Evolutionary conservation across 306 rosid species (phyloP).

Genomic region (Begonia fuchsioides): DNA sequence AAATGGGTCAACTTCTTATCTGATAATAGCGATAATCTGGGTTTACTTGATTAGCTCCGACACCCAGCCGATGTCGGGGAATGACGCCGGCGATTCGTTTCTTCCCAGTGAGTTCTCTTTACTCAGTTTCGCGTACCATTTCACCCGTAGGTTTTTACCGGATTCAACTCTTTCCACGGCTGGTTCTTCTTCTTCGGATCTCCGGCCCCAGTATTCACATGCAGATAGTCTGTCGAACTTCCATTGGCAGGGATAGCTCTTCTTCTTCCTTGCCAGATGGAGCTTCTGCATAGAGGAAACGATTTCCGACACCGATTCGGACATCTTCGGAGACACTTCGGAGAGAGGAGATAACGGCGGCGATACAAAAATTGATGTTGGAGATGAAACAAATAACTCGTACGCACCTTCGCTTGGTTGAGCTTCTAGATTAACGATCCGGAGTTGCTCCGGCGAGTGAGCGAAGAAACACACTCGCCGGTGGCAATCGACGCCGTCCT

Average conservation of each 20-base stretch:
- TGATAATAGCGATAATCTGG: too few relatives aligned
- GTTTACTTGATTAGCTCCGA: slow-evolving; percentile 24
- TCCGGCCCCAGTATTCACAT: slow-evolving; percentile 23
- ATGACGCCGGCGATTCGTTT: slow-evolving; percentile 9
- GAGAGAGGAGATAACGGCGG: slow-evolving; percentile 27
- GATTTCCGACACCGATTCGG: slow-evolving; percentile 24
- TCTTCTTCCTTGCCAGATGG: slow-evolving; percentile 21
- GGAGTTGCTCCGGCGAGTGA: slow-evolving; percentile 64
- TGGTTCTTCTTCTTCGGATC: slow-evolving; percentile 32
- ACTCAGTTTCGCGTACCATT: slow-evolving; percentile 54
- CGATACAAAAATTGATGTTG: slow-evolving; percentile 43
- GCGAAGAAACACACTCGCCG: slow-evolving; percentile 86
- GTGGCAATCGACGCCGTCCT: slow-evolving; percentile 55
- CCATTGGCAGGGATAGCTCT: slow-evolving; percentile 16
- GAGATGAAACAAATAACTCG: slow-evolving; percentile 29
- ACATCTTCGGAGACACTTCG: slow-evolving; percentile 44
- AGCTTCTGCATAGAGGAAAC: slow-evolving; percentile 26
- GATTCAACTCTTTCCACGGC: slow-evolving; percentile 84
- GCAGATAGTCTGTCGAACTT: background rate
- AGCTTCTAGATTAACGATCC: slow-evolving; percentile 24
- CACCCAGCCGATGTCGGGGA: slow-evolving; percentile 47
- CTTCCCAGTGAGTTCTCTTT: slow-evolving; percentile 35
- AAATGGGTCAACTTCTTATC: too few relatives aligned
- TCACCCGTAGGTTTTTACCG: slow-evolving; percentile 55
- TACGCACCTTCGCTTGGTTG: slow-evolving; percentile 12